Evolutionary conservation across 75 land plant genomes (phyloP).

Genomic region (Cunninghamia lanceolata): DNA sequence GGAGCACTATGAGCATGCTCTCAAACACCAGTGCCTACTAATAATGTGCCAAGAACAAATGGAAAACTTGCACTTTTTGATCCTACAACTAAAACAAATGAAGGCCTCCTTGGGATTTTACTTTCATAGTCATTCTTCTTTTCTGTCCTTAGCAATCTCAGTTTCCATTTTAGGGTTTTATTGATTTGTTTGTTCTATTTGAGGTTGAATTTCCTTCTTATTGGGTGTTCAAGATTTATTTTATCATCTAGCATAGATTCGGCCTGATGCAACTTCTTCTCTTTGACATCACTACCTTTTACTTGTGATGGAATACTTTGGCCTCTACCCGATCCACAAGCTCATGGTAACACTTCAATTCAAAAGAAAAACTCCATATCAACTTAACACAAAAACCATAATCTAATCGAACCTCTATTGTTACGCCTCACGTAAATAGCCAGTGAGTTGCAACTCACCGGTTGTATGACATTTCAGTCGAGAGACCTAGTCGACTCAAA

Average conservation of each 20-base stretch:
- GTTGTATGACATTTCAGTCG: too few species aligned
- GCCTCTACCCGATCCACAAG: neutral
- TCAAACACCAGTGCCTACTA: neutral
- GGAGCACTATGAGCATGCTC: neutral
- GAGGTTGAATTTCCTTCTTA: constrained; percentile 61
- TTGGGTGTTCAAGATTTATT: constrained; percentile 37
- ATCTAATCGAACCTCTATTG: too few species aligned
- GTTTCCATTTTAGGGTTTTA: constrained; percentile 30
- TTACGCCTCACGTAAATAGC: too few species aligned
- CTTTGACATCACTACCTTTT: constrained; percentile 24
- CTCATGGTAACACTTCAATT: too few species aligned
- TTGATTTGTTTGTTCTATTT: constrained; percentile 28
- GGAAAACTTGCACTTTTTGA: neutral
- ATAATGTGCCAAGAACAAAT: neutral
- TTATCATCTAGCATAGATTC: constrained; percentile 19
- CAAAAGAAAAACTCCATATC: too few species aligned
- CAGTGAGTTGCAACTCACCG: too few species aligned
- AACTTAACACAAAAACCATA: too few species aligned
- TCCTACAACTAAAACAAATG: neutral
- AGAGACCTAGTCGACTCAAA: too few species aligned
- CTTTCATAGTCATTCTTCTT: constrained; percentile 11
- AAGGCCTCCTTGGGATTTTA: constrained; percentile 11
- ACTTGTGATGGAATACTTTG: neutral
- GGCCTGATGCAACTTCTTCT: constrained; percentile 6
- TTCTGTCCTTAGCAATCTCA: constrained; percentile 41